Percentiles rank a stretch among this genome's conserved stretches.
Evolutionary conservation across 2,329 filamentous ascomycete species (phyloP).

Genomic region (Stemphylium vesicarium): DNA sequence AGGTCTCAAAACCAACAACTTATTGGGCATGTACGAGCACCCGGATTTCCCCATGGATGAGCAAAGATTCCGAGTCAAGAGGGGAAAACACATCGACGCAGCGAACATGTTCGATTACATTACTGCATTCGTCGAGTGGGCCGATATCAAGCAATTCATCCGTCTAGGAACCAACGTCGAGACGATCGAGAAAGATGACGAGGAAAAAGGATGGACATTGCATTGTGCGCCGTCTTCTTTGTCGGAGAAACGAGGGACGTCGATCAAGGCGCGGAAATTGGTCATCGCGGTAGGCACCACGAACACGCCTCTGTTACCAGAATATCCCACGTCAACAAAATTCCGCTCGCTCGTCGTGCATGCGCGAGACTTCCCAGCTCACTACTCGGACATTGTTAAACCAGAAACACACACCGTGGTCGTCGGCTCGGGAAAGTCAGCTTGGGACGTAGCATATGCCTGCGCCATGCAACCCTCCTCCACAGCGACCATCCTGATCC

Average conservation of each 20-base stretch:
- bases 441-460: constrained; percentile 67
- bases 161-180: constrained; percentile 60
- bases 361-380: constrained; percentile 58
- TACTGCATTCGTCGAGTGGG: constrained; percentile 44
- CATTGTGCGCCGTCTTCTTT: constrained; percentile 15
- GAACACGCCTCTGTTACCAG: constrained; percentile 63
- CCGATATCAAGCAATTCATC: constrained; percentile 57
- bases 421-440: constrained; percentile 67
- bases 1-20: constrained; percentile 54
- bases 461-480: constrained; percentile 52
- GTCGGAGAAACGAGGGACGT: constrained; percentile 34
- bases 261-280: constrained; percentile 54
- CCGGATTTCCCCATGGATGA: constrained; percentile 47
- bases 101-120: constrained; percentile 64
- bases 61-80: constrained; percentile 47
- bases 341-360: constrained; percentile 66
- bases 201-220: constrained; percentile 29
- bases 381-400: constrained; percentile 45
- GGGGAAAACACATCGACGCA: constrained; percentile 66
- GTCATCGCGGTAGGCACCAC: constrained; percentile 68
- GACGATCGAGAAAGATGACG: constrained; percentile 53
- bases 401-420: constrained; percentile 54
- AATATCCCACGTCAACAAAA: constrained; percentile 55
- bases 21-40: constrained; percentile 50
- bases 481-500: constrained; percentile 65